A percentile compares a stretch with the other conserved stretches of the same genome.
These are phyloP conservation scores for Rhynchosporium secalis DNA, from an alignment of 2,329 filamentous ascomycete species.

Conservation along the genomic window DNA sequence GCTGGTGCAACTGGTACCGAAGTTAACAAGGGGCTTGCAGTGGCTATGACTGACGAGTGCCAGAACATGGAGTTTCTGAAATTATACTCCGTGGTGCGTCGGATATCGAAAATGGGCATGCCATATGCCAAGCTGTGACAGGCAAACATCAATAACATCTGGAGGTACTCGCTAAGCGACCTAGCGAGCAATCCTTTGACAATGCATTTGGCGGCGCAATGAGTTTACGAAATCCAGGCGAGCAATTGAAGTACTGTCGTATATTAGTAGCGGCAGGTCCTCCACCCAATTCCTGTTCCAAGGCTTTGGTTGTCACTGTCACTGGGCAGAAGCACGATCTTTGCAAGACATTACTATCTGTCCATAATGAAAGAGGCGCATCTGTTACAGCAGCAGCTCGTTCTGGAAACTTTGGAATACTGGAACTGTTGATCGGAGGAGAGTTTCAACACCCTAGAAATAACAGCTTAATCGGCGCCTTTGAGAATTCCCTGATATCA, in stretches of 20 bases:
- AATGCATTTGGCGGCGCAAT: conserved; percentile 23
- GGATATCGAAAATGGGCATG: conserved; percentile 23
- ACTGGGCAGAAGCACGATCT: conserved; percentile 19
- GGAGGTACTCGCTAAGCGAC: conserved; percentile 21
- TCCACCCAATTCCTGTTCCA: conserved; percentile 18
- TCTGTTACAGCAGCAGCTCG: conserved; percentile 20
- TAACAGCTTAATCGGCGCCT: conserved; percentile 20
- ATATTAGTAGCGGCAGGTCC: conserved; percentile 22
- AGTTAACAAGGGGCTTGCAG: conserved; percentile 25
- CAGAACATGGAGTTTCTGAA: conserved; percentile 25
- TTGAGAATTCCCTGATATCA: conserved; percentile 19
- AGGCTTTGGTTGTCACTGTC: conserved; percentile 24
- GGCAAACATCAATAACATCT: conserved; percentile 20
- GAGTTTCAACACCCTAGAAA: conserved; percentile 16
- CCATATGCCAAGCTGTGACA: conserved; percentile 22
- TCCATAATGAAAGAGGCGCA: conserved; percentile 22
- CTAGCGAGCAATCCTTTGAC: conserved; percentile 21
- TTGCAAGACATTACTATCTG: conserved; percentile 22
- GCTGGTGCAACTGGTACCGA: conserved; percentile 25
- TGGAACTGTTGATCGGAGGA: conserved; percentile 24
- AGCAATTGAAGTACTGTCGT: conserved; percentile 26
- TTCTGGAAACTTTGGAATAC: conserved; percentile 23
- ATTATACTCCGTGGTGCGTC: conserved; percentile 21
- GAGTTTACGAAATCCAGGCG: conserved; percentile 14
- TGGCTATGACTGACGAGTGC: conserved; percentile 19